phyloP scores from a whole-genome alignment of 129 eudicot species.

The Pseudognaphalium luteoalbum region DNA sequence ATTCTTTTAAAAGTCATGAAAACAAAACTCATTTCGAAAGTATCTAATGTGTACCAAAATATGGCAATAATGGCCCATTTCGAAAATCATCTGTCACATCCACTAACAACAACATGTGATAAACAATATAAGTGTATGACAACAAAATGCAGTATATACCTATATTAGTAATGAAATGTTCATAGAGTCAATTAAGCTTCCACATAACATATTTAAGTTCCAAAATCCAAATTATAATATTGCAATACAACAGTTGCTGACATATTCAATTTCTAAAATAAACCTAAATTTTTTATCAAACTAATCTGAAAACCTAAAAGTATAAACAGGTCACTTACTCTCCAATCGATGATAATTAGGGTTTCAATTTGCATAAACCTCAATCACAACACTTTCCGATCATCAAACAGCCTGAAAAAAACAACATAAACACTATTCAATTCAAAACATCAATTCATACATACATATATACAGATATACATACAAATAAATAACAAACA shows the following conservation, averaged over 20 bases:
- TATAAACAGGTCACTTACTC: conserved; percentile 9
- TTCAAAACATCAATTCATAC: conserved; percentile 1
- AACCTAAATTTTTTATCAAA: not conserved
- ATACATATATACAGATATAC: not conserved
- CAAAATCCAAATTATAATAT: not conserved
- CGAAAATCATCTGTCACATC: conserved; percentile 20
- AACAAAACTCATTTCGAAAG: not conserved
- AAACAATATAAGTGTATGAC: too few relatives aligned
- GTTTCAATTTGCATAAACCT: conserved; percentile 14
- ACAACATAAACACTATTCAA: not conserved
- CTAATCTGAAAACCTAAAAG: not conserved
- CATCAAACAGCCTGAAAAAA: conserved; percentile 11
- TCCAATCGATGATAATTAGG: conserved; percentile 18
- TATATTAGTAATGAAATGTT: conserved; percentile 6
- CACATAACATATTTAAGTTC: not conserved
- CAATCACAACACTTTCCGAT: too few relatives aligned
- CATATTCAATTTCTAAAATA: not conserved
- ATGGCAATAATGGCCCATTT: conserved; percentile 5
- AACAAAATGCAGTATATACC: too few relatives aligned
- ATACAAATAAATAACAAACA: conserved; percentile 2
- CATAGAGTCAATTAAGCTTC: conserved; percentile 8
- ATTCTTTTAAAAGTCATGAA: not conserved
- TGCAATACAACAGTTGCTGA: conserved; percentile 16
- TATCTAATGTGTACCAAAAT: conserved; percentile 11
- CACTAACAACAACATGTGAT: conserved; percentile 11